Evolutionary conservation across 805 yeast genomes (phyloP), one percentile per base, ranked within the genome.

Genomic region (Zygosaccharomyces kombuchaensis): DNA sequence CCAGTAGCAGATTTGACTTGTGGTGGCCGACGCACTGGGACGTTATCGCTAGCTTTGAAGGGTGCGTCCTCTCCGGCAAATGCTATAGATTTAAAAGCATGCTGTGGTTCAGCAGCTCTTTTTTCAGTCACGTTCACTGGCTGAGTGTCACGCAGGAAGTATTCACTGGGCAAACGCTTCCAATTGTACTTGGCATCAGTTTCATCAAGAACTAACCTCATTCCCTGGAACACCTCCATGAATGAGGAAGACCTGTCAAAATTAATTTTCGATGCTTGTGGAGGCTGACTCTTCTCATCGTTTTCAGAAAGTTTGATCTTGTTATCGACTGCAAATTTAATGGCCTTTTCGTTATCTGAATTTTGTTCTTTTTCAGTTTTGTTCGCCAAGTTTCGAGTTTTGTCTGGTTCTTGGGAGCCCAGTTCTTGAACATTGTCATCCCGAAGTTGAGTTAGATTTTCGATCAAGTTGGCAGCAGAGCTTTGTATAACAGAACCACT

Each of bases 111-210:
- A 3, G 43, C 34, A 2, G 22, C 31, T 9, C 31, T 9, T n/a
- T 43, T 36, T 7, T 34, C 21, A 21, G 39, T 44, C 27, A 40
- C 26, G 9, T 36, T 34, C 9, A 35, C 36, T 8, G 32, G 38
- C 8, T 23, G 10, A 14, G 41, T 37, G 7, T 50, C 51, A 17
- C 38, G 44, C 13, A 48, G 39, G 5, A 62, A 54, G 7, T 40
- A 36, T 8, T 60, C 60, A 19, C 59, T 54, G 1, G 62, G 50
- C 16, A 63, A 43, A 9, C 60, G 54, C 34, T 52, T 58, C 68
- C 68, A 64, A 41, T 63, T 64, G 34, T 59, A 61, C 12, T 50
- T 48, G 8, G 64, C 65, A 47, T 64, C 68, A 12, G 50, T 41
- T 14, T 59, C 63, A 50, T 62, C 68, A 13, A 64, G 46, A 5